Percentiles rank a stretch among this genome's conserved stretches.
Conservation (phyloP, 306 rosid species). For the Coriaria nepalensis region DNA sequence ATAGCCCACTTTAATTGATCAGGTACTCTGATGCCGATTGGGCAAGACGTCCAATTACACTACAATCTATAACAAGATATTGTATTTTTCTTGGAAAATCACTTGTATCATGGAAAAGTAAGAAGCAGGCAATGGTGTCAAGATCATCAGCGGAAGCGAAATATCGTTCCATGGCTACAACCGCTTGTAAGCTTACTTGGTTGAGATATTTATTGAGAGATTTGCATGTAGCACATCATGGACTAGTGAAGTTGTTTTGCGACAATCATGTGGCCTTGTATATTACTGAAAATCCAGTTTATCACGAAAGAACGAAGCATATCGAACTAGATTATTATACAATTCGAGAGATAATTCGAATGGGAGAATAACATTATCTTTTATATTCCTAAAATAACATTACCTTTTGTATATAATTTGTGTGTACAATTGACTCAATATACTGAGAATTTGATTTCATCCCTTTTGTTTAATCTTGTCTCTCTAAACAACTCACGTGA, state of each 20-base stretch:
- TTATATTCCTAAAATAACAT: no score
- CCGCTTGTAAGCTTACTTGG: background rate
- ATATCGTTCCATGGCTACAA: background rate
- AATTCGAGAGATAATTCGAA: background rate
- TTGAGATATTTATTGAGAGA: no score
- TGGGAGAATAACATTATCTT: no score
- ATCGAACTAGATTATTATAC: background rate
- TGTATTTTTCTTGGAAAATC: background rate
- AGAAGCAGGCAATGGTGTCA: background rate
- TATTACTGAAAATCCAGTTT: background rate
- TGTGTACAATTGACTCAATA: no score
- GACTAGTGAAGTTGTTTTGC: background rate
- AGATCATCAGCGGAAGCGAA: background rate
- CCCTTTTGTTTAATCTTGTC: no score
- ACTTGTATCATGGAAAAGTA: background rate
- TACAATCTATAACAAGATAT: background rate
- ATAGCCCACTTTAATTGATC: background rate
- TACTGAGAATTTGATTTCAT: no score
- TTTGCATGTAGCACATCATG: background rate
- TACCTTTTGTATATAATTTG: no score
- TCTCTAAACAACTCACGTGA: no score
- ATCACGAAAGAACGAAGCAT: background rate
- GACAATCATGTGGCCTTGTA: background rate
- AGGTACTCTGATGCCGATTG: constrained; percentile 2
- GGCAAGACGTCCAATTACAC: background rate